Conservation (phyloP, 495 filamentous ascomycete species). For the Penicillium pancosmium region DNA sequence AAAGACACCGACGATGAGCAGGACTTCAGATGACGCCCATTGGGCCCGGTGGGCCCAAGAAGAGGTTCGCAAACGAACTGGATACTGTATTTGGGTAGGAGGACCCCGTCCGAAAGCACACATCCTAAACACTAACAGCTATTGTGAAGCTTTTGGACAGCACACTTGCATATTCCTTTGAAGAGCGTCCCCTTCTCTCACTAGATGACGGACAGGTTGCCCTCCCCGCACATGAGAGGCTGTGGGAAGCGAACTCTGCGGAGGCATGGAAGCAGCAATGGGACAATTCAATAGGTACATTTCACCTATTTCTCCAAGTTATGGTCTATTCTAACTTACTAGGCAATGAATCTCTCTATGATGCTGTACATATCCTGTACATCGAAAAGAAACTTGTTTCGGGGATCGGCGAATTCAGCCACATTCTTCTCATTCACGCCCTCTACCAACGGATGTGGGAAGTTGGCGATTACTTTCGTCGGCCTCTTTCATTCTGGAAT, state of each 20-base stretch:
- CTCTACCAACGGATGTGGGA: constrained; percentile 56
- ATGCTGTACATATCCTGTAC: constrained; percentile 49
- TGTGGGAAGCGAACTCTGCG: constrained; percentile 48
- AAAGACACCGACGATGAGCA: neutral
- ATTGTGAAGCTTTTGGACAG: constrained; percentile 45
- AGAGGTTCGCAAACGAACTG: constrained; percentile 44
- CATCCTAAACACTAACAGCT: constrained; percentile 7
- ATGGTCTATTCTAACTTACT: constrained; percentile 9
- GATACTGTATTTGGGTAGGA: constrained; percentile 51
- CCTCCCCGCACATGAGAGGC: constrained; percentile 48
- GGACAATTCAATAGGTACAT: constrained; percentile 28
- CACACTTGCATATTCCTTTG: constrained; percentile 47
- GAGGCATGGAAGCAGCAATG: constrained; percentile 42
- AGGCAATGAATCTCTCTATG: constrained; percentile 45
- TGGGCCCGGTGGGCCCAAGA: constrained; percentile 35
- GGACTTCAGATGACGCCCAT: constrained; percentile 20
- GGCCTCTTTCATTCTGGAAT: constrained; percentile 51
- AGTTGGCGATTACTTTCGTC: constrained; percentile 49
- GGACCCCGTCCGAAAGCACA: neutral
- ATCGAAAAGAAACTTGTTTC: constrained; percentile 51
- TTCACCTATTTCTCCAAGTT: neutral
- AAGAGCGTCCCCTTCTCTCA: constrained; percentile 37
- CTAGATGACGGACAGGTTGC: constrained; percentile 47
- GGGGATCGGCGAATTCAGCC: constrained; percentile 49
- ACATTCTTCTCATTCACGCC: constrained; percentile 52